These are phyloP conservation scores for Elsinoe australis DNA, from an alignment of 2,329 filamentous ascomycete genomes.

Conservation along the genomic window DNA sequence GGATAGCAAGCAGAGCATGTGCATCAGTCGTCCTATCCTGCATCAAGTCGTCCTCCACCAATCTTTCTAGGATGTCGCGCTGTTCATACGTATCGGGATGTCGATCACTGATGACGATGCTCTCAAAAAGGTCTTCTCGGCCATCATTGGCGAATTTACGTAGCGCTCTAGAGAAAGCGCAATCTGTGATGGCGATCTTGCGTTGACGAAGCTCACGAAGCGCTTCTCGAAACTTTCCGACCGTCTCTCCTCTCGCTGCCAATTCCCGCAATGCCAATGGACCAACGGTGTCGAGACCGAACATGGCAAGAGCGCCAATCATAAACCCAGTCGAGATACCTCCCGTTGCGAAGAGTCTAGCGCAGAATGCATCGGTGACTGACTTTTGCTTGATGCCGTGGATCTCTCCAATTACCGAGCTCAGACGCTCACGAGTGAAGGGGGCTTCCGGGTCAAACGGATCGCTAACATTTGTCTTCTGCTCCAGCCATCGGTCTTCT, in stretches of 20 bases:
- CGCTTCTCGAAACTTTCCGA: conserved; percentile 50
- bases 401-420: conserved; percentile 33
- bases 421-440: conserved; percentile 28
- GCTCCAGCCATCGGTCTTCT: conserved; percentile 20
- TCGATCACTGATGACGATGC: conserved; percentile 52
- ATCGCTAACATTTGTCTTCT: neutral
- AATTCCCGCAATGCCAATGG: conserved; percentile 71
- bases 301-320: conserved; percentile 59
- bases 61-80: conserved; percentile 38
- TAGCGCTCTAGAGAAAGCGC: conserved; percentile 59
- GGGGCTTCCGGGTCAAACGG: conserved; percentile 1
- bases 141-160: conserved; percentile 54
- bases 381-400: conserved; percentile 39
- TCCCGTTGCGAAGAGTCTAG: conserved; percentile 72
- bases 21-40: conserved; percentile 10
- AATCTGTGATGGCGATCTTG: conserved; percentile 55
- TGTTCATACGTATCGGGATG: conserved; percentile 59
- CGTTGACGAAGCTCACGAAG: conserved; percentile 54
- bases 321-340: conserved; percentile 67
- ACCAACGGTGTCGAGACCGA: conserved; percentile 66
- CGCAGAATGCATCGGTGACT: conserved; percentile 60
- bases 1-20: conserved; percentile 36
- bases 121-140: conserved; percentile 46
- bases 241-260: conserved; percentile 54
- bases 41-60: conserved; percentile 32